A percentile compares a stretch with the other conserved stretches of the same genome.
These are phyloP conservation scores for Solanum piurae DNA, from an alignment of 257 asterid genomes.

Conservation along the genomic window DNA sequence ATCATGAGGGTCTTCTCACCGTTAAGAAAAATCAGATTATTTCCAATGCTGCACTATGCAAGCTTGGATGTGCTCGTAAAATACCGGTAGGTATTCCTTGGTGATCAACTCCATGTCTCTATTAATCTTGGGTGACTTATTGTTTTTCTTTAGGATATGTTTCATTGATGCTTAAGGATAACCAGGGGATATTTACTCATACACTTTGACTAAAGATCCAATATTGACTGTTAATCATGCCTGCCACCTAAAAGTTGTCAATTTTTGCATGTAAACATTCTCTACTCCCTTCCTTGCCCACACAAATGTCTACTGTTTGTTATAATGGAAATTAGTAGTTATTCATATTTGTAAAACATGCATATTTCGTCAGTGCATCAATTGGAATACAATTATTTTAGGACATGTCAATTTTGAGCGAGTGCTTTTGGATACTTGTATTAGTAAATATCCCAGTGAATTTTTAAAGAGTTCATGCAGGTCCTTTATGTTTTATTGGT, in stretches of 20 bases:
- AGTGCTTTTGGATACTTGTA: background rate
- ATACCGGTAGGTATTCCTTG: slow-evolving; percentile 43
- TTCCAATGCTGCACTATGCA: slow-evolving; percentile 55
- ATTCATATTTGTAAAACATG: background rate
- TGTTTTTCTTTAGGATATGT: background rate
- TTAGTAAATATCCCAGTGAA: background rate
- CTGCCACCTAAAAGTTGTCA: background rate
- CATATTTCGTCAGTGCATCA: background rate
- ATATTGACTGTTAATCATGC: background rate
- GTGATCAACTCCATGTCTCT: background rate
- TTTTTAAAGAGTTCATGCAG: background rate
- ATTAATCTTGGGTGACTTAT: background rate
- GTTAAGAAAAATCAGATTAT: slow-evolving; percentile 34
- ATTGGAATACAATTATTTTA: background rate
- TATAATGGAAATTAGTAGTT: background rate
- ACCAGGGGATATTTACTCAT: background rate
- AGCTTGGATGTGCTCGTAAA: slow-evolving; percentile 57
- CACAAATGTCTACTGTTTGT: background rate
- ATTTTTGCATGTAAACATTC: background rate
- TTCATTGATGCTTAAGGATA: background rate
- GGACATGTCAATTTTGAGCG: background rate
- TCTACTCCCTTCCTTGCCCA: too few relatives aligned
- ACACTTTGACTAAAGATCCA: background rate
- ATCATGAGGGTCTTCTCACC: slow-evolving; percentile 76
- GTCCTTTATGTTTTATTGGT: background rate